These are phyloP conservation scores for Taiozyma sp. DNA, from an alignment of 1,139 yeast genomes.

Conservation along the genomic window DNA sequence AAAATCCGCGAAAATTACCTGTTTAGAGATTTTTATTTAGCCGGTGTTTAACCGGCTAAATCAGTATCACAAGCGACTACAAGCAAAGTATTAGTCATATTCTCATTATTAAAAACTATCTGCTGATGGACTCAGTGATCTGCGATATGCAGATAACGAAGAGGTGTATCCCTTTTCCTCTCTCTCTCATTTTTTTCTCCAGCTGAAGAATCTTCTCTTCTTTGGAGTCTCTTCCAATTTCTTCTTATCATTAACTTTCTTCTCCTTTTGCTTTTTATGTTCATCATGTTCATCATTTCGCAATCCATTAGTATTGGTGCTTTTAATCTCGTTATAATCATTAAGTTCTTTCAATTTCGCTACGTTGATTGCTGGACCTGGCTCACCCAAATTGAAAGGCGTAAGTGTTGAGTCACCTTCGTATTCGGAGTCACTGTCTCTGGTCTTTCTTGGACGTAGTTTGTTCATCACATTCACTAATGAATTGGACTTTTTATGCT, in stretches of 20 bases:
- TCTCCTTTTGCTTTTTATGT: not conserved
- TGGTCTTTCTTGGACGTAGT: slow-evolving; percentile 11
- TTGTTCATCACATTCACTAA: slow-evolving; percentile 15
- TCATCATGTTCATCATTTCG: not conserved
- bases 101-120: not conserved
- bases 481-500: slow-evolving; percentile 23
- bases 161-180: not conserved
- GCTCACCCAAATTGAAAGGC: slow-evolving; percentile 22
- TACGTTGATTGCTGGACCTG: slow-evolving; percentile 23
- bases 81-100: not conserved
- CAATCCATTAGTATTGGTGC: not conserved
- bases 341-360: slow-evolving; percentile 1
- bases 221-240: slow-evolving; percentile 8
- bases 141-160: not conserved
- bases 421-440: slow-evolving; percentile 5
- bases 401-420: slow-evolving; percentile 21
- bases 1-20: slow-evolving; percentile 1
- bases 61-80: not conserved
- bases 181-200: slow-evolving; percentile 13
- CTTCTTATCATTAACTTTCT: not conserved
- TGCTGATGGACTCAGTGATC: not conserved
- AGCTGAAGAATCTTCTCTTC: slow-evolving; percentile 10
- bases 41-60: not conserved
- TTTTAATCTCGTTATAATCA: slow-evolving; percentile 1
- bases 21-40: not conserved